phyloP scores from a whole-genome alignment of 2,329 filamentous ascomycete genomes.

The Ophiocordyceps robertsii region DNA sequence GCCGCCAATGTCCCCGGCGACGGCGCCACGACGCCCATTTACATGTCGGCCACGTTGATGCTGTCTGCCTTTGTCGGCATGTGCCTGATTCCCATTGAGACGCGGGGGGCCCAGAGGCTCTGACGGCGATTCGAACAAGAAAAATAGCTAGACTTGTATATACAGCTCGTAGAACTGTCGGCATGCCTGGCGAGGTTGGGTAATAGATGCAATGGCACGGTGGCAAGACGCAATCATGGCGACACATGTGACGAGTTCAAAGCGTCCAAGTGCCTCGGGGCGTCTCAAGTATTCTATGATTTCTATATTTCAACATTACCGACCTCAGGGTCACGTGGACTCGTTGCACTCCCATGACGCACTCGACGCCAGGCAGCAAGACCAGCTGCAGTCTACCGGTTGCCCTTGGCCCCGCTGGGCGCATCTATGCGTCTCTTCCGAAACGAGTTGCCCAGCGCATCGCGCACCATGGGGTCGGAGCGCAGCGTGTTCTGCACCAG shows the following conservation, averaged over 20 bases:
- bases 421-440: constrained; percentile 48
- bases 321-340: not conserved
- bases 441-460: constrained; percentile 59
- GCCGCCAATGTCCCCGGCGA: constrained; percentile 47
- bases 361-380: not conserved
- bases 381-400: constrained; percentile 15
- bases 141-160: too few relatives aligned
- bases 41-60: constrained; percentile 42
- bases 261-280: too few relatives aligned
- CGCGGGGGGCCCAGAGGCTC: constrained; percentile 42
- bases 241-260: too few relatives aligned
- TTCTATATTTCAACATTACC: too few relatives aligned
- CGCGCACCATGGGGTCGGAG: constrained; percentile 67
- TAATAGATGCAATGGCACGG: too few relatives aligned
- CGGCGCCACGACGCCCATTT: constrained; percentile 43
- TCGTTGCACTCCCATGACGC: not conserved
- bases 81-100: constrained; percentile 49
- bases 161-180: too few relatives aligned
- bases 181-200: too few relatives aligned
- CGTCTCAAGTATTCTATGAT: too few relatives aligned
- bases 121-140: constrained; percentile 11
- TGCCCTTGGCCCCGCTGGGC: constrained; percentile 46
- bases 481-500: constrained; percentile 76
- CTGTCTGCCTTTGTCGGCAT: constrained; percentile 46
- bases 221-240: too few relatives aligned